Conservation (phyloP, 2,329 filamentous ascomycete species). For the Fusarium vanettenii region DNA sequence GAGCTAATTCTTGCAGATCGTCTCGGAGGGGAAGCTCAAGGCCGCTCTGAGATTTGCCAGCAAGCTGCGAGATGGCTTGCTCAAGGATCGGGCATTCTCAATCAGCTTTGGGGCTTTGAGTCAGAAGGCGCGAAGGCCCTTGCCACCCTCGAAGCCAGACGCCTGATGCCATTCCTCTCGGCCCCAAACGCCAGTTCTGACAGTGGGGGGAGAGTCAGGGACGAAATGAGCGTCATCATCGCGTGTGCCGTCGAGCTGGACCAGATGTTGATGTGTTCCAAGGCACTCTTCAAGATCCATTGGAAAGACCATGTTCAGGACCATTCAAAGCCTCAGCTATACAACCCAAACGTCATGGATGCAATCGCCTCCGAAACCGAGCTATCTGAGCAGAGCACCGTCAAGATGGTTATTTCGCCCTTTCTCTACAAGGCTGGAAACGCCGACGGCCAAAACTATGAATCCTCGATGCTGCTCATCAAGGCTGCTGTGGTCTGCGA, state of each 20-base stretch:
- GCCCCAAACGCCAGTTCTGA: rapidly evolving
- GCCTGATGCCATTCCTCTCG: neutral
- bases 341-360: neutral
- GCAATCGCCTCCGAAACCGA: rapidly evolving
- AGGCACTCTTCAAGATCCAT: neutral
- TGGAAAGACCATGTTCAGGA: neutral
- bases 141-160: neutral
- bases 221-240: neutral
- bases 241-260: conserved; percentile 13
- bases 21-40: neutral
- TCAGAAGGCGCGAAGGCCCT: rapidly evolving
- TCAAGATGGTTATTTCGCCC: conserved; percentile 8
- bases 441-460: conserved; percentile 18
- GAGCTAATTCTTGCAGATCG: neutral
- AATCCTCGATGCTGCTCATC: neutral
- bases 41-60: rapidly evolving
- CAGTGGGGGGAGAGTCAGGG: rapidly evolving
- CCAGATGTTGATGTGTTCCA: conserved; percentile 17
- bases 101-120: neutral
- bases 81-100: neutral
- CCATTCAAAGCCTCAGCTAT: rapidly evolving
- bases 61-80: conserved; percentile 8
- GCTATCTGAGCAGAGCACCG: rapidly evolving
- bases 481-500: conserved; percentile 31
- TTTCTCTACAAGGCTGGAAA: conserved; percentile 9